These are phyloP conservation scores for Monilinia fructicola DNA, from an alignment of 2,329 filamentous ascomycete genomes.

Conservation along the genomic window DNA sequence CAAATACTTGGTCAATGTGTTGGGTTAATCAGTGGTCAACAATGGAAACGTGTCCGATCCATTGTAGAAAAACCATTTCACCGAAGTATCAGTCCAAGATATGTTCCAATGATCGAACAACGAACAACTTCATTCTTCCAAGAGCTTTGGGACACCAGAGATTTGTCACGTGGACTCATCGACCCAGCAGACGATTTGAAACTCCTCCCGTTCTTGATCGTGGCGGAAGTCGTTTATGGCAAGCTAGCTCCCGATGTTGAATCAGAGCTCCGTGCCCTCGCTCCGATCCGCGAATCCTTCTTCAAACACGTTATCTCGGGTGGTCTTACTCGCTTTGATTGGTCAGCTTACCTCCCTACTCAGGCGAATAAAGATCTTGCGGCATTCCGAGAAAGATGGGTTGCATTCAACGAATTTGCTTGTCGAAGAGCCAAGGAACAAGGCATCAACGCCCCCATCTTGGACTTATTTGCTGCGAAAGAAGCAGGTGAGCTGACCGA, in stretches of 20 bases:
- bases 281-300: conserved; percentile 39
- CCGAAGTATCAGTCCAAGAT: background rate
- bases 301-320: conserved; percentile 42
- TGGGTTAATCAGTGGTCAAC: conserved; percentile 43
- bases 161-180: conserved; percentile 25
- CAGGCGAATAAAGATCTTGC: conserved; percentile 36
- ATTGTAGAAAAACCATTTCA: conserved; percentile 29
- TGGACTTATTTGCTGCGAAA: conserved; percentile 31
- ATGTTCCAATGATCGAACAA: conserved; percentile 22
- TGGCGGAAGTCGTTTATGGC: conserved; percentile 45
- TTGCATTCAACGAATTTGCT: conserved; percentile 40
- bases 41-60: conserved; percentile 38
- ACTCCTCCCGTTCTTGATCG: conserved; percentile 43
- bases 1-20: conserved; percentile 47
- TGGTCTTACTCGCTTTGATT: conserved; percentile 39
- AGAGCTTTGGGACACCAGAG: conserved; percentile 12
- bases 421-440: conserved; percentile 25
- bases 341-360: conserved; percentile 38
- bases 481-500: conserved; percentile 32
- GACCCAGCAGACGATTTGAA: conserved; percentile 34
- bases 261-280: conserved; percentile 33
- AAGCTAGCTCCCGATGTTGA: conserved; percentile 34
- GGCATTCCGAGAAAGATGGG: conserved; percentile 40
- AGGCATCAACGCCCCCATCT: conserved; percentile 2
- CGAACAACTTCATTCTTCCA: conserved; percentile 25